Evolutionary conservation across 2,329 filamentous ascomycete species (phyloP).

Genomic region (Diaporthe citri): DNA sequence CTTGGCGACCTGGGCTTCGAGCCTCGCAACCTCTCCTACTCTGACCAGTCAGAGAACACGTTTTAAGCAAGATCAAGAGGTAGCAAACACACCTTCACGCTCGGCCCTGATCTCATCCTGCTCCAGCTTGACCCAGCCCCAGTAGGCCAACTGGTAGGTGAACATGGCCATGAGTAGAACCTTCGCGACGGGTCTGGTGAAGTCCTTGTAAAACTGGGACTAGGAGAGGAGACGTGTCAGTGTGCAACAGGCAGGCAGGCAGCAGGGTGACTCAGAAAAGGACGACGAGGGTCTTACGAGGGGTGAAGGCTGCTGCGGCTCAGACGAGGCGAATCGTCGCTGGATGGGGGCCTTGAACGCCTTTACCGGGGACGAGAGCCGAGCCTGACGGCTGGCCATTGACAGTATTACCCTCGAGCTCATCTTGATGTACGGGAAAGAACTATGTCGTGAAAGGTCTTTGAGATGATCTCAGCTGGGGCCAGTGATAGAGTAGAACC

Average conservation of each 20-base stretch:
- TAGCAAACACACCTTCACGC: conserved; percentile 62
- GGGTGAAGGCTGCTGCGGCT: conserved; percentile 35
- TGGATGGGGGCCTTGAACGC: conserved; percentile 24
- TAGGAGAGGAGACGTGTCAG: conserved; percentile 48
- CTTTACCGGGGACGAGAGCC: conserved; percentile 10
- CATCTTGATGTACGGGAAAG: conserved; percentile 2
- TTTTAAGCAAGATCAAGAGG: background rate
- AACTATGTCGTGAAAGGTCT: background rate
- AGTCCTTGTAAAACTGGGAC: conserved; percentile 80
- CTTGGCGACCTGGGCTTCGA: conserved; percentile 55
- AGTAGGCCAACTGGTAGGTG: conserved; percentile 84
- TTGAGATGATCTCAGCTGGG: background rate
- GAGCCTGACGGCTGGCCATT: conserved; percentile 34
- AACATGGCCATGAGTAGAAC: conserved; percentile 80
- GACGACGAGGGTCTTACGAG: conserved; percentile 29
- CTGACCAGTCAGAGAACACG: conserved; percentile 25
- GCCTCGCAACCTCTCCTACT: conserved; percentile 48
- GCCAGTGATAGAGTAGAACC: background rate
- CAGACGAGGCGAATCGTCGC: conserved; percentile 43
- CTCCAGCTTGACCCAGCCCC: conserved; percentile 80
- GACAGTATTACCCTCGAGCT: conserved; percentile 32
- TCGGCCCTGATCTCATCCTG: conserved; percentile 74
- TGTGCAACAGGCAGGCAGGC: background rate
- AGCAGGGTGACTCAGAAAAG: conserved; percentile 10
- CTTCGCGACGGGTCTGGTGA: conserved; percentile 80